Base-by-base conservation (phyloP, 2,329 filamentous ascomycete genomes). In the Xylariaceae sp. region DNA sequence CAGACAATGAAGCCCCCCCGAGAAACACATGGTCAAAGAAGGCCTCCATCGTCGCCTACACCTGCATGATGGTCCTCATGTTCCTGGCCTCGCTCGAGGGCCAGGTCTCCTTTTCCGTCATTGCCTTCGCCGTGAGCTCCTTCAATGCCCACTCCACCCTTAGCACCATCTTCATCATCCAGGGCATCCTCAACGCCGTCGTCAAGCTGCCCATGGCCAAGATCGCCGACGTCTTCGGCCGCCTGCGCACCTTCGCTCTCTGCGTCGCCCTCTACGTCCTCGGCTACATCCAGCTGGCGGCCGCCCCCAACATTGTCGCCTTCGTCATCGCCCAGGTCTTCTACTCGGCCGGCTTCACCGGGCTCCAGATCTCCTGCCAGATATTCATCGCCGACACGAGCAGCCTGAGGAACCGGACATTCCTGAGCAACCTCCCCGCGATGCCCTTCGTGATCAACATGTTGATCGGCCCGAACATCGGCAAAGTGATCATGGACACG, bases 71-170 rank as follows among this genome's bases (percentile, higher is more conserved):
- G 46, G 67, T 82, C 42, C 78, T 85, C 66, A 78, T 81, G 16
- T 83, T 79, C 52, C 74, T 76, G 37, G 83, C 79, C 4, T 85
- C 80, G n/a, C 68, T 85, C 15, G 81, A 85, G 58, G 72, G 73
- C 13, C 81, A 85, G 55, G 79, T 78, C 8, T 80, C 80, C 2
- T 72, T 71, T 39, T 74, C 78, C 8, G 63, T 85, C 39, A 69
- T 75, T 2, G 74, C 77, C 17, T 85, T 79, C 40, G 49, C 47
- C 18, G 51, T 49, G n/a, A 51, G 48, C 19, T 34, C 44, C 9
- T 51, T 53, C 26, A 47, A 41, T 11, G 45, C 44, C 35, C 48
- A 51, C 19, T 49, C 48, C 39, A 46, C 51, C 37, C 43, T 52
- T 13, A 44, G 42, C 6, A 49, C 46, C 6, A 43, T 50, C 29